Evolutionary conservation across 2,329 filamentous ascomycete genomes (phyloP).

Genomic region (Stromatinia cepivora): DNA sequence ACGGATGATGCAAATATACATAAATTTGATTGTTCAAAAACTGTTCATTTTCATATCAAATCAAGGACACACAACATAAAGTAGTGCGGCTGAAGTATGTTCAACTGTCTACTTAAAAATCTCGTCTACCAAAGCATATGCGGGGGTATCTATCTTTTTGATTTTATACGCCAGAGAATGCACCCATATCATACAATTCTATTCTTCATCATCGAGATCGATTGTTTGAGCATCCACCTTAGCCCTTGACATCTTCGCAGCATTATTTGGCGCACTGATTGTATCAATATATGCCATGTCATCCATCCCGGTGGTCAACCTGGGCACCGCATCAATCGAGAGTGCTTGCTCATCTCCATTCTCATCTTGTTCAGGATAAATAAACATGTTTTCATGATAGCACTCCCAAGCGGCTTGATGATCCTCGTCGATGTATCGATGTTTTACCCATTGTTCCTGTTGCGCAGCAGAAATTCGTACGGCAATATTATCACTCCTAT

Average conservation of each 20-base stretch:
- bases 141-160: constrained; percentile 37
- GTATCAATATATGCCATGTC: constrained; percentile 62
- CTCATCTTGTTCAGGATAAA: constrained; percentile 28
- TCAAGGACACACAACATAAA: background rate
- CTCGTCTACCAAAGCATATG: constrained; percentile 23
- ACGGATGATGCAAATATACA: background rate
- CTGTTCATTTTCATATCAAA: background rate
- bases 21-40: background rate
- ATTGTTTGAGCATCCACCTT: constrained; percentile 33
- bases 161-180: constrained; percentile 32
- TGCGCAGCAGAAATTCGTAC: constrained; percentile 76
- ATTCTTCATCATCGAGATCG: constrained; percentile 14
- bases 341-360: constrained; percentile 28
- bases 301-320: constrained; percentile 54
- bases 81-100: background rate
- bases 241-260: constrained; percentile 36
- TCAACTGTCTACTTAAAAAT: constrained; percentile 17
- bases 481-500: constrained; percentile 69
- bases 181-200: constrained; percentile 21
- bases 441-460: constrained; percentile 75
- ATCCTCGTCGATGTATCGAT: constrained; percentile 82
- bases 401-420: constrained; percentile 71
- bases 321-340: constrained; percentile 31
- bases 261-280: constrained; percentile 54
- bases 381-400: constrained; percentile 72